These are phyloP conservation scores for Cyberlindnera nakhonratchasimensis DNA, from an alignment of 805 yeast genomes.

Conservation along the genomic window DNA sequence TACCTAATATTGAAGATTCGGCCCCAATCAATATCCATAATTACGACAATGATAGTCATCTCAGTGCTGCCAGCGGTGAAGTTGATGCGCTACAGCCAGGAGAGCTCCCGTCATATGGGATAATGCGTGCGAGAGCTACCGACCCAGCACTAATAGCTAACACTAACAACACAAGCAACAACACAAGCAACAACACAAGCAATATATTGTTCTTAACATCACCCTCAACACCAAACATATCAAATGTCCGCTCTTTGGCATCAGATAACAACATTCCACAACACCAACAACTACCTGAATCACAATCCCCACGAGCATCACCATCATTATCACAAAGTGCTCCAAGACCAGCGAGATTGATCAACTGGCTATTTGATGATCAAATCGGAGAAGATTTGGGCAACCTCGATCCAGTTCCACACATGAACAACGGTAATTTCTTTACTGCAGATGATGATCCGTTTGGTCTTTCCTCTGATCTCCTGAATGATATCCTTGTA, in stretches of 20 bases:
- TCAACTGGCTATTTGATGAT: constrained; percentile 30
- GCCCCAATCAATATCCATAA: constrained; percentile 23
- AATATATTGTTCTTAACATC: constrained; percentile 13
- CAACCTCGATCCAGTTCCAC: constrained; percentile 18
- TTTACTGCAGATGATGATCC: constrained; percentile 31
- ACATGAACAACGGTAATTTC: constrained; percentile 24
- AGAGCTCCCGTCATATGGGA: not conserved
- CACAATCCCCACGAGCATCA: not conserved
- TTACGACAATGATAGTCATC: constrained; percentile 20
- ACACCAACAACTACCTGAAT: not conserved
- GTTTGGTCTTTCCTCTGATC: constrained; percentile 28
- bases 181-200: too few relatives aligned
- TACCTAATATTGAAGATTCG: constrained; percentile 26
- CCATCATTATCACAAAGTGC: constrained; percentile 4
- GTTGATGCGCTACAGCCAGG: constrained; percentile 23
- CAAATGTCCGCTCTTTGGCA: not conserved
- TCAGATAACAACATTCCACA: not conserved
- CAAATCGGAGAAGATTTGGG: constrained; percentile 14
- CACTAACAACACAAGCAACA: too few relatives aligned
- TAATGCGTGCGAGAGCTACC: not conserved
- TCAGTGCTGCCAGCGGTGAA: constrained; percentile 31
- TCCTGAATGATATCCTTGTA: constrained; percentile 26
- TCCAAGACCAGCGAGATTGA: constrained; percentile 24
- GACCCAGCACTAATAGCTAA: not conserved
- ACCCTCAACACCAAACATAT: constrained; percentile 7